phyloP scores from a whole-genome alignment of 2,329 filamentous ascomycete species.

The Ceratocystis diversiconidia region DNA sequence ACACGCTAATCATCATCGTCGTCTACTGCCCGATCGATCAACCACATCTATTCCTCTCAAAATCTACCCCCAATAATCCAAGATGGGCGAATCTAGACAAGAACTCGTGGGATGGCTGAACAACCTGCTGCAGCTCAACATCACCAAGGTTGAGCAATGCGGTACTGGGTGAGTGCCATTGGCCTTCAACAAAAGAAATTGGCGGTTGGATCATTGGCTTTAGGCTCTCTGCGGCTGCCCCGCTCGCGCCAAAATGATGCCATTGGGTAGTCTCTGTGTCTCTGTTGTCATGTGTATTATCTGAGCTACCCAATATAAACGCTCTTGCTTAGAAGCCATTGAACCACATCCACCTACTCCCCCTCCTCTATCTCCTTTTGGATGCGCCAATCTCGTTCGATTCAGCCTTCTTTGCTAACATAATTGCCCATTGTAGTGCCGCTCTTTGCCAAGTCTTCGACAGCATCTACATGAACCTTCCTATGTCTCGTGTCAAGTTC shows the following conservation, averaged over 20 bases:
- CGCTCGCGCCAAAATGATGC: not conserved
- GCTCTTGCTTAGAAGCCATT: not conserved
- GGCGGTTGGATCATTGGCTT: not conserved
- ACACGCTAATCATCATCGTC: conserved; percentile 10
- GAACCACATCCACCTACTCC: not conserved
- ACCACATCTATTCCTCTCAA: conserved; percentile 11
- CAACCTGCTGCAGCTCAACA: conserved; percentile 91
- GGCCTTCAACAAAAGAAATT: not conserved
- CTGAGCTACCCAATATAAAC: not conserved
- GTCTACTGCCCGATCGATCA: not conserved
- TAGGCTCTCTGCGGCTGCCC: not conserved
- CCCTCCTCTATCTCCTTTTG: not conserved
- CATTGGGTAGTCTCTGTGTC: not conserved
- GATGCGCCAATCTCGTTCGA: not conserved
- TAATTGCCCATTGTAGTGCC: conserved; percentile 45
- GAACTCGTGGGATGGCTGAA: conserved; percentile 95
- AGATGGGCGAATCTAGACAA: conserved; percentile 64
- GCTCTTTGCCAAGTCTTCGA: conserved; percentile 96
- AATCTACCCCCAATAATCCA: conserved; percentile 21
- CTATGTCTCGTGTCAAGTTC: conserved; percentile 95
- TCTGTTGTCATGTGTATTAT: not conserved
- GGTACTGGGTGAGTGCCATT: conserved; percentile 66
- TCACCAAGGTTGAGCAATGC: conserved; percentile 98
- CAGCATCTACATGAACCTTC: conserved; percentile 90
- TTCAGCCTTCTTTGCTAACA: not conserved